Conservation (phyloP, 169 alveolate genomes). For the Plasmodium berghei region DNA sequence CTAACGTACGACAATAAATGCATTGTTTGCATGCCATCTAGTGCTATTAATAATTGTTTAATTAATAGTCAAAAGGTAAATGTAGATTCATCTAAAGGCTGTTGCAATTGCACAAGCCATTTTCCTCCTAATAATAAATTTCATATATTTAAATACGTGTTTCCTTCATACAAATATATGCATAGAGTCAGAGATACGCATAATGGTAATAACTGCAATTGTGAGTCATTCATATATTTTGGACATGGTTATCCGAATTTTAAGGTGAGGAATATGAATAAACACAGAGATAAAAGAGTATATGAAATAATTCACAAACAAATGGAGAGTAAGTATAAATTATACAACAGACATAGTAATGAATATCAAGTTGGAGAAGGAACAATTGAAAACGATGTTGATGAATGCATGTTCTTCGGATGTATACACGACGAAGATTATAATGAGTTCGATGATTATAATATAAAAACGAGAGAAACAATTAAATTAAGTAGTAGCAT, state of each 20-base stretch:
- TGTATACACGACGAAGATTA: not conserved
- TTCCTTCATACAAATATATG: not conserved
- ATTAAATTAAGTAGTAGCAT: slow-evolving; percentile 2
- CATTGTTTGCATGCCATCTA: slow-evolving; percentile 32
- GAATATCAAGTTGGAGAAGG: too few species aligned
- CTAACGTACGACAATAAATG: slow-evolving; percentile 37
- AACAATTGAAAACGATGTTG: too few species aligned
- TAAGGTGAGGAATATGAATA: not conserved
- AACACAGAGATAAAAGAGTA: not conserved
- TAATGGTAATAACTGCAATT: not conserved
- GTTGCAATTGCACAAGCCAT: not conserved
- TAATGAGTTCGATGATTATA: not conserved
- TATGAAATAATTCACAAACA: not conserved
- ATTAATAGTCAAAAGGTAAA: not conserved
- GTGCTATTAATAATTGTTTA: slow-evolving; percentile 26
- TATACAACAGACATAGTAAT: not conserved
- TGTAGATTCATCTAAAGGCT: too few species aligned
- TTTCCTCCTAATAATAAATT: not conserved
- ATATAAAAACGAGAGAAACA: not conserved
- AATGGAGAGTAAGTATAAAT: not conserved
- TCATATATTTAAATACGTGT: not conserved
- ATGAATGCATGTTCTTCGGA: not conserved
- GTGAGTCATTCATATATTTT: too few species aligned
- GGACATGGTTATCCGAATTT: slow-evolving; percentile 25
- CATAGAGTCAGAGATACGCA: not conserved